Conservation (phyloP, 257 asterid species). For the Ocimum tenuiflorum region DNA sequence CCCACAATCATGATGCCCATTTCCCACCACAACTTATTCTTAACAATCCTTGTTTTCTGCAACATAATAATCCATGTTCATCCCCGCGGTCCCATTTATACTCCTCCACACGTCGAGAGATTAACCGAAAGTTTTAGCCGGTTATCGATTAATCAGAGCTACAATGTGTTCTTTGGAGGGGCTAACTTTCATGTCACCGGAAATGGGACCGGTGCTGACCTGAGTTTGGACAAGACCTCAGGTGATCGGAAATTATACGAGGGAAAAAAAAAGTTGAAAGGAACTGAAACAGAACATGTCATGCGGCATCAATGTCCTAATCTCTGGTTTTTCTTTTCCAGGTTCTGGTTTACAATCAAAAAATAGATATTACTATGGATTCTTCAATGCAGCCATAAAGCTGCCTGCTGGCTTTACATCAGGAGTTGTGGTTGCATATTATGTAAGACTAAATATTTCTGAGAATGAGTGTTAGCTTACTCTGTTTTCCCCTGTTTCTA, state of each 20-base stretch:
- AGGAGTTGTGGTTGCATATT: conserved; percentile 77
- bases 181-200: conserved; percentile 38
- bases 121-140: conserved; percentile 41
- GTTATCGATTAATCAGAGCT: conserved; percentile 37
- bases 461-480: neutral
- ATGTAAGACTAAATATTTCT: conserved; percentile 29
- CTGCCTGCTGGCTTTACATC: conserved; percentile 79
- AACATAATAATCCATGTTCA: conserved; percentile 24
- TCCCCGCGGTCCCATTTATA: conserved; percentile 50
- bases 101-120: conserved; percentile 60
- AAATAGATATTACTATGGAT: conserved; percentile 62
- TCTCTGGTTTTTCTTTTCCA: neutral
- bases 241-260: conserved; percentile 34
- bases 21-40: conserved; percentile 13
- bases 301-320: neutral
- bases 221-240: conserved; percentile 58
- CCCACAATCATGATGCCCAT: conserved; percentile 27
- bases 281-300: neutral
- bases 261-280: neutral
- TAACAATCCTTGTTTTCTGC: conserved; percentile 21
- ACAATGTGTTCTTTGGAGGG: conserved; percentile 50
- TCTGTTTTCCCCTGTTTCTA: neutral
- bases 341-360: conserved; percentile 72
- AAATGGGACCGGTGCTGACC: conserved; percentile 54
- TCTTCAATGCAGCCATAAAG: conserved; percentile 71